These are phyloP conservation scores for Podospora pseudopauciseta DNA, from an alignment of 495 filamentous ascomycete genomes.

Conservation along the genomic window DNA sequence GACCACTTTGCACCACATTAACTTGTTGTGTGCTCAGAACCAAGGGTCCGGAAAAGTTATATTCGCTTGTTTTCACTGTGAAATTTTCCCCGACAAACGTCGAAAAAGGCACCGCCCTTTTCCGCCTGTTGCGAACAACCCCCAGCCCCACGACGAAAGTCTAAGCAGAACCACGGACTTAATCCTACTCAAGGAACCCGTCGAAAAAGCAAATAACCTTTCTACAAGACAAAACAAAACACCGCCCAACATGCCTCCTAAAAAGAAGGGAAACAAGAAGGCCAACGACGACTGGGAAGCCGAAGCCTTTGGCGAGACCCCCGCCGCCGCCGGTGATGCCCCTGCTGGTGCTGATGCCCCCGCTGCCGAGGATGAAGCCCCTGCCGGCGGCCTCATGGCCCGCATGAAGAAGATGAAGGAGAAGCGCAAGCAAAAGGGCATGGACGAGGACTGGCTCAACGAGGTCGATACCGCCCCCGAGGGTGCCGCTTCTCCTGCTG, in stretches of 20 bases:
- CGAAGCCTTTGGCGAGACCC: conserved; percentile 75
- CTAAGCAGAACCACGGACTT: no score
- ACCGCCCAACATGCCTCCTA: conserved; percentile 68
- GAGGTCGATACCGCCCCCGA: conserved; percentile 56
- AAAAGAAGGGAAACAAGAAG: conserved; percentile 93
- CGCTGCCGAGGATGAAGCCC: conserved; percentile 51
- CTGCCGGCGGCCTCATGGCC: conserved; percentile 72
- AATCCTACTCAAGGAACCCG: no score
- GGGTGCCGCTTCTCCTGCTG: conserved; percentile 41
- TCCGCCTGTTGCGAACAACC: no score
- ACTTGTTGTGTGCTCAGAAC: neutral
- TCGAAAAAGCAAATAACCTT: no score
- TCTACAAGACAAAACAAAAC: neutral
- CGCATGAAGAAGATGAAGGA: conserved; percentile 83
- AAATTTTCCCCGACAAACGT: neutral
- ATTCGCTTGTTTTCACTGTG: neutral
- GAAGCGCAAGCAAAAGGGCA: conserved; percentile 91
- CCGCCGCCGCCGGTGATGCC: conserved; percentile 34
- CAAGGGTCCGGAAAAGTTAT: neutral
- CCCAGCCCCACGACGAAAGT: no score
- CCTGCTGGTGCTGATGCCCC: conserved; percentile 33
- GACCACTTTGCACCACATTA: neutral
- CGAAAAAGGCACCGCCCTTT: neutral
- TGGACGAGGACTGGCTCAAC: conserved; percentile 69
- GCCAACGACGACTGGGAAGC: conserved; percentile 92